A percentile compares a stretch with the other conserved stretches of the same genome.
Conservation (phyloP, 2,329 filamentous ascomycete species). For the Lasiodiplodia gonubiensis region DNA sequence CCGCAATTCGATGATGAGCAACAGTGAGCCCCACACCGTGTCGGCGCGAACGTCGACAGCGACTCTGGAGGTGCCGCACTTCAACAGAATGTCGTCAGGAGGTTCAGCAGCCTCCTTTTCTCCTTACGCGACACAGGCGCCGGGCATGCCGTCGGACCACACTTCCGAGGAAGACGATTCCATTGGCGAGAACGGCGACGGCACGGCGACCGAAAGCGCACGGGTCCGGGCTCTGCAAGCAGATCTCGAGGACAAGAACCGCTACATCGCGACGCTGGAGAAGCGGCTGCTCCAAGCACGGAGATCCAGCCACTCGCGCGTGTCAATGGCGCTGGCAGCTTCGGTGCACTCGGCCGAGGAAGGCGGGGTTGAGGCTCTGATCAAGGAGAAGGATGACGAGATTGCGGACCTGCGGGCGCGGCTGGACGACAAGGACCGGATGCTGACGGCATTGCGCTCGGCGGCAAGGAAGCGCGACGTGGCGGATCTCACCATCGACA, state of each 20-base stretch:
- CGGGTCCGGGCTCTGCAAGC: constrained; percentile 91
- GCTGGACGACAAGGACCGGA: constrained; percentile 92
- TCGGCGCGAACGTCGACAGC: constrained; percentile 46
- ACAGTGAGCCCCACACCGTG: constrained; percentile 56
- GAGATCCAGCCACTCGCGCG: constrained; percentile 84
- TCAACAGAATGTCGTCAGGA: constrained; percentile 33
- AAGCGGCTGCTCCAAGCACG: constrained; percentile 89
- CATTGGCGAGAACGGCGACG: constrained; percentile 83
- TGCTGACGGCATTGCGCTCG: constrained; percentile 84
- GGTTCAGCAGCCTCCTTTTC: constrained; percentile 36
- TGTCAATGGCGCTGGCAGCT: constrained; percentile 76
- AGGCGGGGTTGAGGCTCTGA: constrained; percentile 71
- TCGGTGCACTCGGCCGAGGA: constrained; percentile 72
- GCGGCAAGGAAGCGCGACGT: constrained; percentile 85
- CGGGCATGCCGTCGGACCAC: constrained; percentile 31
- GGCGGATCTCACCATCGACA: constrained; percentile 63
- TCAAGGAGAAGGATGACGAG: constrained; percentile 90
- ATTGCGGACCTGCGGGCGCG: constrained; percentile 88
- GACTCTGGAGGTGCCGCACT: constrained; percentile 49
- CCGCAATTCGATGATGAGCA: constrained; percentile 49
- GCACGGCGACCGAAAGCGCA: constrained; percentile 78
- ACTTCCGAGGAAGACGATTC: constrained; percentile 55
- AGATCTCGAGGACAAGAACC: constrained; percentile 95
- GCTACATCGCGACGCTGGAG: constrained; percentile 93
- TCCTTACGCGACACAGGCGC: constrained; percentile 35